These are phyloP conservation scores for Chrysanthemum lavandulifolium DNA, from an alignment of 129 eudicot genomes.

Conservation along the genomic window DNA sequence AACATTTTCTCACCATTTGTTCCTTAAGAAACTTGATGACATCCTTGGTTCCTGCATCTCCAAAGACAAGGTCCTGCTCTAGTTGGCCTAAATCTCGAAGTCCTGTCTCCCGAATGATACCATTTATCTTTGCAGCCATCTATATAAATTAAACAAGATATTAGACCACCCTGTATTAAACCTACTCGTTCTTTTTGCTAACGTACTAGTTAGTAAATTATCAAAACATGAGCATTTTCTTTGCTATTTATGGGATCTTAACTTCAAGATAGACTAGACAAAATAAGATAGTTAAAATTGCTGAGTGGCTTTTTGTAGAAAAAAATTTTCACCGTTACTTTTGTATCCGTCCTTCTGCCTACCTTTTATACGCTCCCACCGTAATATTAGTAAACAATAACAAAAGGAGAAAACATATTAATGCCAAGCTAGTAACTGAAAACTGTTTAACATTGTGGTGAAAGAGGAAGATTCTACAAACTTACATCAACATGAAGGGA, in stretches of 20 bases:
- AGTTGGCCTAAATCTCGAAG: slow-evolving; percentile 84
- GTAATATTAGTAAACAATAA: not conserved
- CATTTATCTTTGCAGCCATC: slow-evolving; percentile 83
- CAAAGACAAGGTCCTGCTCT: slow-evolving; percentile 96
- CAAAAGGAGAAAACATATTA: not conserved
- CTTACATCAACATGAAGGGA: slow-evolving; percentile 96
- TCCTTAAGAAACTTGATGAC: slow-evolving; percentile 61
- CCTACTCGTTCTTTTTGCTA: not conserved
- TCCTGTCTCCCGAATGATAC: slow-evolving; percentile 65
- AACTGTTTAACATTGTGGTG: not conserved
- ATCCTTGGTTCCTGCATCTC: slow-evolving; percentile 95
- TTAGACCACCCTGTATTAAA: not conserved
- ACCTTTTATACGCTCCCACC: not conserved
- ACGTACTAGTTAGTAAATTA: not conserved
- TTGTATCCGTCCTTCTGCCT: not conserved
- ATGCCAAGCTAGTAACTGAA: not conserved
- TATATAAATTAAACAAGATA: slow-evolving; percentile 30
- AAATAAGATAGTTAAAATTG: not conserved
- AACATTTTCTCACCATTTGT: slow-evolving; percentile 44
- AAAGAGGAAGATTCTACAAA: slow-evolving; percentile 18
- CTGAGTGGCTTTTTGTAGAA: not conserved
- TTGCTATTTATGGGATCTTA: not conserved
- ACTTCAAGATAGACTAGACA: not conserved
- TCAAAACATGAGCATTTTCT: not conserved
- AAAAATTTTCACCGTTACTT: not conserved